Evolutionary conservation across 2,329 filamentous ascomycete species (phyloP).

Genomic region (Sphaerulina musiva): DNA sequence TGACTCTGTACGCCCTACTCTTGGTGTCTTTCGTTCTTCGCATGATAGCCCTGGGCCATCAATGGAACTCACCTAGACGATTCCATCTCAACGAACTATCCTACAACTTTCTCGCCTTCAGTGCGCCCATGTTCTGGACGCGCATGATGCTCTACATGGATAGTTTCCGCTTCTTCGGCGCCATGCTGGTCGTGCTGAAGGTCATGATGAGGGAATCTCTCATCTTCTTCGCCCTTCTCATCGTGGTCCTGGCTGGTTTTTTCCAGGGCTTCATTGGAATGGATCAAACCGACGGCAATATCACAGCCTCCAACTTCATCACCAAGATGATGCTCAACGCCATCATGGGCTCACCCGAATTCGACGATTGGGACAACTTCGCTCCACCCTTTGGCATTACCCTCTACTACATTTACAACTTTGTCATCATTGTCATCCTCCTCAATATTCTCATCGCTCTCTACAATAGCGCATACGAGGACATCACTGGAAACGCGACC

Average conservation of each 20-base stretch:
- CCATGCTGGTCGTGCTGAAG: conserved; percentile 95
- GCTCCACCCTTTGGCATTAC: conserved; percentile 88
- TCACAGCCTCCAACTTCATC: conserved; percentile 61
- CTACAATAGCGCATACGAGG: conserved; percentile 93
- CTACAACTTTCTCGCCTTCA: conserved; percentile 91
- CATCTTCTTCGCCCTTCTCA: conserved; percentile 89
- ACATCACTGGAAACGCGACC: conserved; percentile 85
- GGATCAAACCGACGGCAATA: conserved; percentile 68
- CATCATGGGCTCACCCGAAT: conserved; percentile 87
- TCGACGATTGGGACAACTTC: conserved; percentile 81
- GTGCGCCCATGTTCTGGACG: conserved; percentile 94
- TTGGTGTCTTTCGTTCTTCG: conserved; percentile 72
- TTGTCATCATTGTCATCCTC: conserved; percentile 90
- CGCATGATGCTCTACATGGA: conserved; percentile 88
- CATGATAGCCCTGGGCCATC: conserved; percentile 67
- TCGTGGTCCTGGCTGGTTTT: conserved; percentile 78
- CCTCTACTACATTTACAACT: conserved; percentile 96
- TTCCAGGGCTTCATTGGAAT: conserved; percentile 91
- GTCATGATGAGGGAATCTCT: conserved; percentile 61
- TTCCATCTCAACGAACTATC: conserved; percentile 68
- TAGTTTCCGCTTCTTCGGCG: conserved; percentile 89
- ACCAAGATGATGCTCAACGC: conserved; percentile 79
- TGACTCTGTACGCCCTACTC: conserved; percentile 70
- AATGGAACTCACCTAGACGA: conserved; percentile 41
- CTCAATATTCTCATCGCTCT: conserved; percentile 95